Evolutionary conservation across 169 alveolate genomes (phyloP).

Genomic region (Theileria orientalis): DNA sequence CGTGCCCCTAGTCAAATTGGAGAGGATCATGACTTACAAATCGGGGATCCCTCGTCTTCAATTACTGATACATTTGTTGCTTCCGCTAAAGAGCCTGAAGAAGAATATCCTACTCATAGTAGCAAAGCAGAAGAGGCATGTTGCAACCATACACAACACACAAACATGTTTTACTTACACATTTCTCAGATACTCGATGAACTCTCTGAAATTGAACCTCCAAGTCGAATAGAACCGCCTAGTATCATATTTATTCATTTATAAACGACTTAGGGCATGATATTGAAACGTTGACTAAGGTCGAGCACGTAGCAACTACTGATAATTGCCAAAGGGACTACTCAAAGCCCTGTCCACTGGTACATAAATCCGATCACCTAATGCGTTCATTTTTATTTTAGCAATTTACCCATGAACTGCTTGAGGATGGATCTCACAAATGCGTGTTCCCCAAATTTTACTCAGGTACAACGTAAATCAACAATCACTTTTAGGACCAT

Average conservation of each 20-base stretch:
- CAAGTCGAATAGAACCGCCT: not conserved
- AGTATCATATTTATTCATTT: not conserved
- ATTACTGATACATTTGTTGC: slow-evolving; percentile 5
- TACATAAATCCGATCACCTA: slow-evolving; percentile 8
- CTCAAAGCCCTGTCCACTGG: slow-evolving; percentile 74
- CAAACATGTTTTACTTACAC: not conserved
- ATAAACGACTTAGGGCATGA: not conserved
- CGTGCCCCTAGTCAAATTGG: slow-evolving; percentile 9
- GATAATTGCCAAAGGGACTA: slow-evolving; percentile 73
- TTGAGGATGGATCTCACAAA: slow-evolving; percentile 29
- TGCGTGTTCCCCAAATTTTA: slow-evolving; percentile 40
- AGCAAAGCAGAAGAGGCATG: slow-evolving; percentile 14
- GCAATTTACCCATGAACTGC: slow-evolving; percentile 30
- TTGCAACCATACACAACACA: not conserved
- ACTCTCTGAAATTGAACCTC: slow-evolving; percentile 5
- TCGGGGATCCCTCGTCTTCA: slow-evolving; percentile 12
- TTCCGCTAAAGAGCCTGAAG: slow-evolving; percentile 1
- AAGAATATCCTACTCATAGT: not conserved
- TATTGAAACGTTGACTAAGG: slow-evolving; percentile 18
- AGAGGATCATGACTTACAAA: slow-evolving; percentile 18
- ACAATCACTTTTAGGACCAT: slow-evolving; percentile 65
- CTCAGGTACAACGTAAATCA: slow-evolving; percentile 27
- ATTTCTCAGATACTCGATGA: not conserved
- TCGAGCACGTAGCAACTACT: slow-evolving; percentile 58
- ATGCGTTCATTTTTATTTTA: not conserved